Conservation (phyloP, 768 basidiomycete species). For the Amanita exitialis region DNA sequence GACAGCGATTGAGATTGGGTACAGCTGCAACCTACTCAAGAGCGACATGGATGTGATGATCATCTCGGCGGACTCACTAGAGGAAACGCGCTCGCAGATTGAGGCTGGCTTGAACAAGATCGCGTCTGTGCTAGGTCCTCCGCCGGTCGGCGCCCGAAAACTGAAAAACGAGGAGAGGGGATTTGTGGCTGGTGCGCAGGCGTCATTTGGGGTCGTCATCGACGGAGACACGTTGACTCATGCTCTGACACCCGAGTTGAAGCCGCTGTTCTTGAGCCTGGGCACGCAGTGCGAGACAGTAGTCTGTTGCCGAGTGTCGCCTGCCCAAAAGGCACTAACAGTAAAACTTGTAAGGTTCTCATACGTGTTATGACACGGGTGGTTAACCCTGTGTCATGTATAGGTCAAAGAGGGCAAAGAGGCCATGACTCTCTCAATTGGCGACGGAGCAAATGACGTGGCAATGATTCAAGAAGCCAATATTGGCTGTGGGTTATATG, state of each 20-base stretch:
- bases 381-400: slow-evolving; percentile 5
- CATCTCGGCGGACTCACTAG: slow-evolving; percentile 71
- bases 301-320: slow-evolving; percentile 96
- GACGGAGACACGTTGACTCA: slow-evolving; percentile 88
- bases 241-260: slow-evolving; percentile 69
- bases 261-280: slow-evolving; percentile 81
- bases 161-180: slow-evolving; percentile 60
- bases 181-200: slow-evolving; percentile 50
- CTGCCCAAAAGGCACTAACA: slow-evolving; percentile 95
- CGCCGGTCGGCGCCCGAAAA: slow-evolving; percentile 39
- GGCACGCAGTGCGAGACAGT: slow-evolving; percentile 97
- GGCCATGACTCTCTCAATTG: slow-evolving; percentile 95
- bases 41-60: slow-evolving; percentile 97
- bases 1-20: slow-evolving; percentile 97
- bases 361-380: slow-evolving; percentile 1
- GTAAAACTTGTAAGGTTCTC: slow-evolving; percentile 67
- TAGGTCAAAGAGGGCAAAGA: slow-evolving; percentile 93
- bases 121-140: slow-evolving; percentile 74
- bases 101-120: slow-evolving; percentile 94
- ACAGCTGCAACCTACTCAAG: slow-evolving; percentile 91
- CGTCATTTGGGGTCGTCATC: slow-evolving; percentile 89
- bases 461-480: slow-evolving; percentile 99
- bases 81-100: slow-evolving; percentile 74
- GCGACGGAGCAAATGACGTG: slow-evolving; percentile 96
- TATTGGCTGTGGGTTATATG: slow-evolving; percentile 88